Percentiles rank a stretch among this genome's conserved stretches.
phyloP scores from a whole-genome alignment of 2,329 filamentous ascomycete genomes.

The Fusarium heterosporum region DNA sequence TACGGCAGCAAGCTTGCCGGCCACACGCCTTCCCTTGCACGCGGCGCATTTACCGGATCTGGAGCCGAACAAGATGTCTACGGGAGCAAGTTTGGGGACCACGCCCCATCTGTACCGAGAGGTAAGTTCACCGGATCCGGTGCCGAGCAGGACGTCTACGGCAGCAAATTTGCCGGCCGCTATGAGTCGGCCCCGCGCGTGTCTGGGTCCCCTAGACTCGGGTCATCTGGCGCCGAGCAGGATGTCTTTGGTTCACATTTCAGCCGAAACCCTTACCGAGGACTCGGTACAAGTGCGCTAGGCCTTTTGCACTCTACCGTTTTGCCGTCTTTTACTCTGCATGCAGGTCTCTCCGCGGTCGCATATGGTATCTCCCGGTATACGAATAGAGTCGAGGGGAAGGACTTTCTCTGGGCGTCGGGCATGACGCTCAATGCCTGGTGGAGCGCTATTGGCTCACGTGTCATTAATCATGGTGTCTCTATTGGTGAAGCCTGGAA shows the following conservation, averaged over 20 bases:
- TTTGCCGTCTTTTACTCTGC: slow-evolving; percentile 10
- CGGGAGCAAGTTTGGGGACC: not conserved
- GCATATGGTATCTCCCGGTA: slow-evolving; percentile 24
- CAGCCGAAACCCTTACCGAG: slow-evolving; percentile 9
- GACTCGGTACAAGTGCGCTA: slow-evolving; percentile 9
- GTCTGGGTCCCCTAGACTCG: not conserved
- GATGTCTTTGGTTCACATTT: slow-evolving; percentile 21
- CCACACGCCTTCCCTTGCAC: not conserved
- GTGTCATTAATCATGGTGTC: slow-evolving; percentile 1
- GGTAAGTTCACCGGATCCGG: slow-evolving; percentile 1
- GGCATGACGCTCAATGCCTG: slow-evolving; percentile 27
- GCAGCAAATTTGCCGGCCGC: not conserved
- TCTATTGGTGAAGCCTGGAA: slow-evolving; percentile 9
- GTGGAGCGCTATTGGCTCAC: slow-evolving; percentile 24
- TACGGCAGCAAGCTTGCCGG: not conserved
- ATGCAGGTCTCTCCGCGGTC: slow-evolving; percentile 7
- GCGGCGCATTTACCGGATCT: not conserved
- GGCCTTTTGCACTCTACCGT: slow-evolving; percentile 13
- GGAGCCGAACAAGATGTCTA: slow-evolving; percentile 5
- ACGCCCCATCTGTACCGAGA: not conserved
- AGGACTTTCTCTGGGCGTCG: slow-evolving; percentile 20
- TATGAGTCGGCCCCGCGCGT: not conserved
- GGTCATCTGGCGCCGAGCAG: slow-evolving; percentile 3
- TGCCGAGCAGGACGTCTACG: slow-evolving; percentile 12
- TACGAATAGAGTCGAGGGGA: slow-evolving; percentile 9